Evolutionary conservation across 768 basidiomycete species (phyloP).

Genomic region (Tricholomella constricta): DNA sequence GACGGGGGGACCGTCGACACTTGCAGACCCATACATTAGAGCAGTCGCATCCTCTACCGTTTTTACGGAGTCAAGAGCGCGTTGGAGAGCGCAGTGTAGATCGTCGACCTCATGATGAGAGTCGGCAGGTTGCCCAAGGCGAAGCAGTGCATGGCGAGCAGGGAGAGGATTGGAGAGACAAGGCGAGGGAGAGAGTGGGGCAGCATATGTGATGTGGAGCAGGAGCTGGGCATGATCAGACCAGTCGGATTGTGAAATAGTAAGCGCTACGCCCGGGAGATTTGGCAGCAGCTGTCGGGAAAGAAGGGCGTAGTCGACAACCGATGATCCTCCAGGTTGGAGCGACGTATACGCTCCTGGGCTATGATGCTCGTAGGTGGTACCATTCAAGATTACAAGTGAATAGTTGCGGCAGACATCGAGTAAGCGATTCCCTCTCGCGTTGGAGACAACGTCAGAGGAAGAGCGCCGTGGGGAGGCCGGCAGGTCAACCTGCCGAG

Average conservation of each 20-base stretch:
- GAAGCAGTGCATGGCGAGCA: neutral
- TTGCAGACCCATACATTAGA: neutral
- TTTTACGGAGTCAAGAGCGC: neutral
- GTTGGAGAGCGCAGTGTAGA: neutral
- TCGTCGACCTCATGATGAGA: neutral
- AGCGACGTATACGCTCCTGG: neutral
- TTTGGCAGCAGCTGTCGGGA: neutral
- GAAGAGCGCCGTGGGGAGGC: neutral
- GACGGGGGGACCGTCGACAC: neutral
- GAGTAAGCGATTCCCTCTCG: neutral
- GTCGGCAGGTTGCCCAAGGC: neutral
- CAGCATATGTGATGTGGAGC: neutral
- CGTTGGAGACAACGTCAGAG: neutral
- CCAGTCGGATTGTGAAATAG: neutral
- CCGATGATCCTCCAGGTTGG: neutral
- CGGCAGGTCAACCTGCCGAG: neutral
- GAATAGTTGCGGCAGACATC: neutral
- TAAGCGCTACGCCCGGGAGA: neutral
- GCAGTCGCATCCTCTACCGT: neutral
- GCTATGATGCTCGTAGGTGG: neutral
- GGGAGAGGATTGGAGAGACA: neutral
- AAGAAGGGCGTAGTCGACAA: neutral
- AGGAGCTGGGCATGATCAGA: neutral
- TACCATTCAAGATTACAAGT: neutral
- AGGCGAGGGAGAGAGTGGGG: neutral